phyloP scores from a whole-genome alignment of 371 early-diverging fungal species.

The Apophysomyces elegans region DNA sequence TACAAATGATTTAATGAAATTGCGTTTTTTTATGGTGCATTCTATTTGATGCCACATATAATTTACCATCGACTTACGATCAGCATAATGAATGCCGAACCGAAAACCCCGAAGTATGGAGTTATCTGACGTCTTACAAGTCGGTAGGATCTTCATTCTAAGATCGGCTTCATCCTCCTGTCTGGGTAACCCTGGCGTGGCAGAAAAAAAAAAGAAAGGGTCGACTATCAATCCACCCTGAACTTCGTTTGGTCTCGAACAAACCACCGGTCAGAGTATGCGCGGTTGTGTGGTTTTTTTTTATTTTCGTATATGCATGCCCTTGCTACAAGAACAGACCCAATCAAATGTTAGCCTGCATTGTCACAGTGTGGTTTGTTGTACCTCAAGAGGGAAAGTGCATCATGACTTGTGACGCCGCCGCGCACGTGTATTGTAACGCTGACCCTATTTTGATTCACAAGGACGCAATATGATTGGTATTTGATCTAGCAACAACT shows the following conservation, averaged over 20 bases:
- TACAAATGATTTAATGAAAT: too few species aligned
- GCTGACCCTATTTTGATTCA: conserved; percentile 4
- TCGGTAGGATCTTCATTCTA: conserved; percentile 5
- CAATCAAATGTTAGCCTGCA: not conserved
- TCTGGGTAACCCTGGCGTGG: conserved; percentile 1
- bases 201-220: not conserved
- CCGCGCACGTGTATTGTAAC: conserved; percentile 5
- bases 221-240: not conserved
- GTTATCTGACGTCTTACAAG: not conserved
- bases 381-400: not conserved
- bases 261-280: not conserved
- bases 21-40: too few species aligned
- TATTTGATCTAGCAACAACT: not conserved
- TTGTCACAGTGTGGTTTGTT: not conserved
- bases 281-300: not conserved
- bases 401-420: conserved; percentile 3
- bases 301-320: conserved; percentile 1
- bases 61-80: too few species aligned
- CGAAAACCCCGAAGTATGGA: too few species aligned
- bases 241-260: not conserved
- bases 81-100: conserved; percentile 5
- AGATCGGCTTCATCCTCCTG: conserved; percentile 7
- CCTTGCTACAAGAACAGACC: not conserved
- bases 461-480: conserved; percentile 4
- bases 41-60: not conserved